These are phyloP conservation scores for Dovyalis caffra DNA, from an alignment of 345 rosid genomes.

Conservation along the genomic window DNA sequence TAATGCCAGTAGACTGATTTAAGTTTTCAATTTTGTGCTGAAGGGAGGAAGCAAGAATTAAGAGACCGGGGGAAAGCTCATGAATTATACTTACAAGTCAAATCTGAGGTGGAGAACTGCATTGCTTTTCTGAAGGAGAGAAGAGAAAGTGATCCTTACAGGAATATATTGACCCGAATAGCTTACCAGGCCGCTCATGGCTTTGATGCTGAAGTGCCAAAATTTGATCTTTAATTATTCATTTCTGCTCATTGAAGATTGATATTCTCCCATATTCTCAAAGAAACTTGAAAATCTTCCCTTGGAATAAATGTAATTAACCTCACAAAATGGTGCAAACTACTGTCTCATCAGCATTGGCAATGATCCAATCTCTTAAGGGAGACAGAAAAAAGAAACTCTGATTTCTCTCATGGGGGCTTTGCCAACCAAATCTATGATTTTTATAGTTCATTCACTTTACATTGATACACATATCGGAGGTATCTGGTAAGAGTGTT, in stretches of 20 bases:
- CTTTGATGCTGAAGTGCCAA: slow-evolving; percentile 49
- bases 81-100: slow-evolving; percentile 56
- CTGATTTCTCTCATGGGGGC: too few species aligned
- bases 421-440: too few species aligned
- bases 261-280: too few species aligned
- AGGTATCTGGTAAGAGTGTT: too few species aligned
- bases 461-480: too few species aligned
- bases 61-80: slow-evolving; percentile 52
- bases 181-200: slow-evolving; percentile 51
- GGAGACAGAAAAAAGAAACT: too few species aligned
- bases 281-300: too few species aligned
- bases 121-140: slow-evolving; percentile 53
- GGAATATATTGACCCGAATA: slow-evolving; percentile 50
- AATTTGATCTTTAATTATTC: slow-evolving; percentile 48
- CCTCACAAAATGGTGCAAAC: too few species aligned
- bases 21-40: neutral
- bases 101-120: slow-evolving; percentile 61
- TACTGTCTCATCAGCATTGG: too few species aligned
- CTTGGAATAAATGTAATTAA: too few species aligned
- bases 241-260: neutral
- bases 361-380: too few species aligned
- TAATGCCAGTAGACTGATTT: neutral
- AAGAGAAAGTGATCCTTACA: slow-evolving; percentile 67
- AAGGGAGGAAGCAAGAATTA: slow-evolving; percentile 51
- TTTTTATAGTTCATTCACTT: too few species aligned